A percentile compares a stretch with the other conserved stretches of the same genome.
These are phyloP conservation scores for Dryas drummondii DNA, from an alignment of 306 rosid genomes.

Conservation along the genomic window DNA sequence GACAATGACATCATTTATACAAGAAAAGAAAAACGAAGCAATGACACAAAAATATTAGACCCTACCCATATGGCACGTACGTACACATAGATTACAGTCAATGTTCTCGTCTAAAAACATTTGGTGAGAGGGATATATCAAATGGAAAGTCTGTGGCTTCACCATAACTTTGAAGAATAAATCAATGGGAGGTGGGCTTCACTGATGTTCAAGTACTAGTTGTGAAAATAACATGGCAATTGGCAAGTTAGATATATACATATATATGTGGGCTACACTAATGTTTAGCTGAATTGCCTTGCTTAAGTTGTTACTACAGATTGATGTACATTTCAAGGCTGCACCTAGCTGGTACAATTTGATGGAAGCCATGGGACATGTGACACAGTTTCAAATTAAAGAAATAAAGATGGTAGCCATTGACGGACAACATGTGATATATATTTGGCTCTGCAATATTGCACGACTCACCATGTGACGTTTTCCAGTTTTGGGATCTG, in stretches of 20 bases:
- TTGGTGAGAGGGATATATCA: constrained; percentile 12
- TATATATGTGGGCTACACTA: background rate
- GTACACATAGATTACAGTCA: background rate
- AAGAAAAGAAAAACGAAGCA: background rate
- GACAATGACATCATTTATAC: background rate
- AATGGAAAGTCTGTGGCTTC: background rate
- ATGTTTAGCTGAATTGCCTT: no score
- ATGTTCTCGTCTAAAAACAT: background rate
- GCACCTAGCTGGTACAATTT: no score
- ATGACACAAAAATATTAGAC: background rate
- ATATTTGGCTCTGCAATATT: no score
- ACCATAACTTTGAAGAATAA: background rate
- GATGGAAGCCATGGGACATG: no score
- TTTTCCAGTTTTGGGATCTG: no score
- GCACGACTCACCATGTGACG: background rate
- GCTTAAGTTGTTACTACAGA: no score
- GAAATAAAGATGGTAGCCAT: no score
- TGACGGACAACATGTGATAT: no score
- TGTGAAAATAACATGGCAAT: constrained; percentile 5
- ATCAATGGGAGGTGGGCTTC: background rate
- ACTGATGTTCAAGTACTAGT: background rate
- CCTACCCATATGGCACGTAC: constrained; percentile 22
- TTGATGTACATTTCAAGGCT: no score
- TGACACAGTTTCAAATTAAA: no score
- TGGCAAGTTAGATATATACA: background rate